Evolutionary conservation across 371 early-diverging fungal genomes (phyloP), one percentile per base, ranked within the genome.

Genomic region (Saksenaea oblongispora): DNA sequence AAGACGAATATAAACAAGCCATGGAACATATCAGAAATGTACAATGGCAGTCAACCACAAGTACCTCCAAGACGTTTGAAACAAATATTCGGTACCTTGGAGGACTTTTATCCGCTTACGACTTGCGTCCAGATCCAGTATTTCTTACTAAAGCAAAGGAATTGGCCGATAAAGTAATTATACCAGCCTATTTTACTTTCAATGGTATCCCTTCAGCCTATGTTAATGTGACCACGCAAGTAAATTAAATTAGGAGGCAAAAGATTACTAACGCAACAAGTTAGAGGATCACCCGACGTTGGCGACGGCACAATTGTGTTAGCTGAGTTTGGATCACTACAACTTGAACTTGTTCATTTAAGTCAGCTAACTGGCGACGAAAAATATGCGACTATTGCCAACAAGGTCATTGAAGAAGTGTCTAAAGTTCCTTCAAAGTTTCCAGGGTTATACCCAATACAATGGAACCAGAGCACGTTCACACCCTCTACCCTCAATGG

Each of bases 271-370:
- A 56, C 53, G 5, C 8, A 34, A 1, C 26, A 44, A 4, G 13
- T 22, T 34, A 64, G 64, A 13, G 56, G 66, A 24, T 22, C 57
- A 22, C 61, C 64, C 7, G 44, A 74, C 13, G 41, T 60, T 2
- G 62, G 57, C 14, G 66, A 67, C 18, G 61, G 69, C 56, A 76
- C 62, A 66, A 83, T 75, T 42, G 89, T 80, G 22, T 56, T 96
- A 14, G 95, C 97, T 3, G 96, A 96, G 68, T 94, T 91, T 28
- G 91, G 95, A 7, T 91, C 95, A 0, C 66, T 97, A 39, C 85
- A 95, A 62, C 69, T 98, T 17, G 99, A 98, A 71, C 88, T 95
- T 69, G 93, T 91, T 42, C 84, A 88, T 27, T 74, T 98, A 27
- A 83, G 86, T 22, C 84, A 93, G 58, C 57, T 96, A n/a, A 94